Conservation (phyloP, 768 basidiomycete genomes). For the Mrakia gelida region DNA sequence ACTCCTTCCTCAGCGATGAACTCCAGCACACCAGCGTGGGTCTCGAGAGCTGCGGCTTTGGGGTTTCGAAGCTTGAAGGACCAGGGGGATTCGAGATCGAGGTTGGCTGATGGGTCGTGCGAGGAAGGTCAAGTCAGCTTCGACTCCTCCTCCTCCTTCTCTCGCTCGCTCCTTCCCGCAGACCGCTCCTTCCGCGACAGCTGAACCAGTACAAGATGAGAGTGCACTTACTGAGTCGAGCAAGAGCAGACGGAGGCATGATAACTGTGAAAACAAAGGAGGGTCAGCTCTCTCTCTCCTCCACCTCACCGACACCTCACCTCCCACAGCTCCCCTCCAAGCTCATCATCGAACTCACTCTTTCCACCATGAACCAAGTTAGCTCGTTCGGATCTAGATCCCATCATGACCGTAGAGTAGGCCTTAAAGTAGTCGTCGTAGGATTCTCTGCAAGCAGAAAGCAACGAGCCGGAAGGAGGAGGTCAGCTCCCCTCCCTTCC, state of each 20-base stretch:
- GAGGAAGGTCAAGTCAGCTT: background rate
- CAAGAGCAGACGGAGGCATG: slow-evolving; percentile 93
- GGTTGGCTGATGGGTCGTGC: slow-evolving; percentile 51
- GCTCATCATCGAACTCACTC: slow-evolving; percentile 60
- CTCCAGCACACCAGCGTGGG: slow-evolving; percentile 95
- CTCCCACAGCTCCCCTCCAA: slow-evolving; percentile 9
- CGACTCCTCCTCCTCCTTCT: background rate
- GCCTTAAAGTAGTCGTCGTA: slow-evolving; percentile 93
- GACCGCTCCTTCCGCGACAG: too few relatives aligned
- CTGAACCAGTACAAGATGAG: too few relatives aligned
- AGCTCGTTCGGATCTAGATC: slow-evolving; percentile 64
- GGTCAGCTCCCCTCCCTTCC: background rate
- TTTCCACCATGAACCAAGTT: slow-evolving; percentile 97
- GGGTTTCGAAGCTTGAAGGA: slow-evolving; percentile 96
- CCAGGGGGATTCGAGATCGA: slow-evolving; percentile 90
- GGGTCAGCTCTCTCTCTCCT: background rate
- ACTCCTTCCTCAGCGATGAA: slow-evolving; percentile 97
- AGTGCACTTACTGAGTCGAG: slow-evolving; percentile 59
- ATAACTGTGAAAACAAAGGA: slow-evolving; percentile 59
- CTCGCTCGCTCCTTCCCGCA: background rate
- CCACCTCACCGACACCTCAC: background rate
- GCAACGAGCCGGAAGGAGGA: background rate
- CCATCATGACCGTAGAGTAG: slow-evolving; percentile 88
- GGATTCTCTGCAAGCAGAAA: slow-evolving; percentile 45
- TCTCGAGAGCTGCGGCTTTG: slow-evolving; percentile 69